Base-by-base conservation (phyloP, 2,329 filamentous ascomycete species). In the Coniochaeta prunicola region DNA sequence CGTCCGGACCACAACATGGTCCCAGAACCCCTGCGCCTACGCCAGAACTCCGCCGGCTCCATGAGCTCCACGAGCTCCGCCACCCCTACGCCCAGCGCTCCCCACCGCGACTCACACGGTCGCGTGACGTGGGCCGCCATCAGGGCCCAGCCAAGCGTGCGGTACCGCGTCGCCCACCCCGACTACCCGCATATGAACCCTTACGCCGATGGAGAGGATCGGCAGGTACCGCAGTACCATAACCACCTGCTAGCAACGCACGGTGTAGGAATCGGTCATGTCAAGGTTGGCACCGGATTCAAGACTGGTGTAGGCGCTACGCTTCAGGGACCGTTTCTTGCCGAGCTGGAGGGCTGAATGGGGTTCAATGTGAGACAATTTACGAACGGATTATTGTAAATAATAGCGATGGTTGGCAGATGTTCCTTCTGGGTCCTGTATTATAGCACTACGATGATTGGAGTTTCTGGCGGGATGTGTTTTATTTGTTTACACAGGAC, bases 101-200 rank as follows among this genome's bases (percentile, higher is more conserved):
- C 19, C n/a, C 17, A 58, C 58, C 26, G 28, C 45, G 30, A 28
- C 19, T 6, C 28, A 19, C 9, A 34, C 55, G 3, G 50, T 55
- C 54, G 33, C 19, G 34, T 30, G 4, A 56, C 54, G 19, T 40
- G 34, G 34, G 21, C 33, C 9, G 31, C 33, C 2, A 9, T 56
- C 13, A 40, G 42, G 19, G 21, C 54, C 21, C 17, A 24, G 33
- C 33, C 33, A 3, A 56, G 33, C 24, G 36, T 56, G 17, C 33
- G 36, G 31, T 56, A 55, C 48, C 53, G 17, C 10, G 26, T 53
- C 24, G 56, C 57, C 30, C 64, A 65, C 45, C 62, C 62, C 3
- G 64, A 66, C n/a, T 70, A 70, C 53, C 68, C 68, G 19, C 59
- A 64, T 30, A 65, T 71, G 67, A 67, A 64, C 57, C 67, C 68